Evolutionary conservation across 2,329 filamentous ascomycete species (phyloP), one percentile per base, ranked within the genome.

Genomic region (Cytospora chrysosperma): DNA sequence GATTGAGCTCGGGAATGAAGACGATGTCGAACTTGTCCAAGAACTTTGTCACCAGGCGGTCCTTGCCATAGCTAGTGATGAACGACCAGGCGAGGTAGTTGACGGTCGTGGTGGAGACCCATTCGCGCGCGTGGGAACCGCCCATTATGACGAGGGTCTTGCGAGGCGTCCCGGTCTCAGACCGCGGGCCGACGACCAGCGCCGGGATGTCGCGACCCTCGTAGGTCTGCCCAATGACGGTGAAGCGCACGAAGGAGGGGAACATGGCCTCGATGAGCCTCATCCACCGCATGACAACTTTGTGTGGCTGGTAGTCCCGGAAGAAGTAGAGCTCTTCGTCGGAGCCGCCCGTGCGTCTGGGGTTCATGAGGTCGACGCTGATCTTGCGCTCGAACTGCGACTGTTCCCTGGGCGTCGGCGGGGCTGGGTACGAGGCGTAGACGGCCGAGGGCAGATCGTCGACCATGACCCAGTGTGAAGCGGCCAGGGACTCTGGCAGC

Each of bases 111-210:
- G 90, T 93, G 54, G 92, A 92, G 68, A 99, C 96, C 95, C 95
- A 99, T 80, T 99, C 95, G 43, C 95, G 86, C 3, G 93, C 94
- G 75, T 98, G 95, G n/a, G 91, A 82, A 56, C 94, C 94, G 60
- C 92, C 95, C 4, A 88, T 88, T 24, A 99, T 81, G 57, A 97
- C 80, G 62, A 97, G 86, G 0, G 91, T 94, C 74, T 92, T 92
- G 56, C 91, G 86, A 6, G 80, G 82, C 15, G 72, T 71, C 4
- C 75, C 72, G 2, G 77, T 70, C 8, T 82, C 75, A 60, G 79
- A 71, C 53, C 79, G 70, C 72, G 80, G 79, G 21, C 93, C 92
- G 4, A 98, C 83, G 65, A 90, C 88, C 26, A 99, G 79, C 1
- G 88, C 94, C 13, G 87, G 85, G 62, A 99, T 97, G 64, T 93